Percentiles rank a stretch among this genome's conserved stretches.
Evolutionary conservation across 192 early-diverging fungal species (phyloP).

Genomic region (Backusella australiensis): DNA sequence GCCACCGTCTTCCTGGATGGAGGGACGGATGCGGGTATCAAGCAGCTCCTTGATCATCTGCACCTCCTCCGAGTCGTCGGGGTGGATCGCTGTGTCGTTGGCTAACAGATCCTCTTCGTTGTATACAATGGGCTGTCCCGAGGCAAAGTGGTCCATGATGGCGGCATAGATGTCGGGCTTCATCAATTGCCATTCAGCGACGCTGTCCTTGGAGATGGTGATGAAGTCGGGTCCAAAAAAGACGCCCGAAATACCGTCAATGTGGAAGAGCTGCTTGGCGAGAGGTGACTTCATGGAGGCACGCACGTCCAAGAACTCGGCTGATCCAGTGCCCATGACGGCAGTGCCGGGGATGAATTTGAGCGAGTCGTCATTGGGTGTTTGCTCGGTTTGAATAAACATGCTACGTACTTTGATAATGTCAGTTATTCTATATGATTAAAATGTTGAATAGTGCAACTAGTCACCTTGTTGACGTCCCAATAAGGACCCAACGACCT

Average conservation of each 20-base stretch:
- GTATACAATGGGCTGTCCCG: slow-evolving; percentile 75
- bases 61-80: slow-evolving; percentile 89
- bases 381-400: slow-evolving; percentile 89
- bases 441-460: background rate
- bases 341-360: slow-evolving; percentile 95
- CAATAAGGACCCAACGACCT: background rate
- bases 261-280: slow-evolving; percentile 85
- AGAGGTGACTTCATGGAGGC: slow-evolving; percentile 82
- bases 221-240: slow-evolving; percentile 95
- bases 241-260: slow-evolving; percentile 89
- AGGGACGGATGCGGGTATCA: slow-evolving; percentile 91
- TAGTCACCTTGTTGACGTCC: slow-evolving; percentile 1
- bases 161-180: slow-evolving; percentile 95
- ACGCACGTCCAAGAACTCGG: slow-evolving; percentile 82
- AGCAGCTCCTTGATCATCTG: slow-evolving; percentile 99
- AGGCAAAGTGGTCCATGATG: slow-evolving; percentile 93
- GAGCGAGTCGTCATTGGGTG: slow-evolving; percentile 93
- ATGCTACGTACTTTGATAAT: slow-evolving; percentile 54
- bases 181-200: slow-evolving; percentile 94
- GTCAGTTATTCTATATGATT: background rate
- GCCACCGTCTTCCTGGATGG: slow-evolving; percentile 98
- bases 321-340: slow-evolving; percentile 71
- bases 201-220: slow-evolving; percentile 87
- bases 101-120: slow-evolving; percentile 46
- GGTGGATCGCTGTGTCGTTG: slow-evolving; percentile 64